Evolutionary conservation across 495 filamentous ascomycete genomes (phyloP).

Genomic region (Penicillium arizonense): DNA sequence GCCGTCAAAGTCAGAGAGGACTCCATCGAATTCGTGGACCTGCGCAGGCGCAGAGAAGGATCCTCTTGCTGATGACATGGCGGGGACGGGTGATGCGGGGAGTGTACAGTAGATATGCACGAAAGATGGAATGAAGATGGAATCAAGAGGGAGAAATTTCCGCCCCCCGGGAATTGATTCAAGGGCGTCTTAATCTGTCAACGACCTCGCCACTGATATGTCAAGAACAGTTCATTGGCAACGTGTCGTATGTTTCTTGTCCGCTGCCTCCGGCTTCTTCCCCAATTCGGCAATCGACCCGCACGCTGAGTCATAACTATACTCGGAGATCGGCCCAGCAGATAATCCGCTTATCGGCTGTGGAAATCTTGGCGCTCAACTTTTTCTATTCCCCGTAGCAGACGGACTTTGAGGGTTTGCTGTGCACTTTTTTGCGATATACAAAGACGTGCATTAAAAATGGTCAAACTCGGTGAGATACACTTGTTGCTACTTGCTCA

Average conservation of each 20-base stretch:
- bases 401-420: slow-evolving; percentile 10
- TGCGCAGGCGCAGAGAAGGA: slow-evolving; percentile 60
- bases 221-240: too few species aligned
- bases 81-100: slow-evolving; percentile 19
- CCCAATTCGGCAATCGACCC: slow-evolving; percentile 14
- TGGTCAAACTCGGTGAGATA: slow-evolving; percentile 53
- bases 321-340: slow-evolving; percentile 40
- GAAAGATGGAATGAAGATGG: neutral
- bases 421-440: slow-evolving; percentile 13
- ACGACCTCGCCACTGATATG: too few species aligned
- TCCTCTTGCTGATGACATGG: slow-evolving; percentile 34
- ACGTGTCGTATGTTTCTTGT: neutral
- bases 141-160: neutral
- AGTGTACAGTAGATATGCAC: neutral
- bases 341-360: slow-evolving; percentile 42
- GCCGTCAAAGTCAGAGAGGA: slow-evolving; percentile 92
- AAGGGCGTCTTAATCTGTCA: too few species aligned
- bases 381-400: slow-evolving; percentile 23
- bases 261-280: neutral
- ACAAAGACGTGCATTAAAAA: slow-evolving; percentile 26
- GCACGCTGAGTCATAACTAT: slow-evolving; percentile 4
- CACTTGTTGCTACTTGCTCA: neutral
- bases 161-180: too few species aligned
- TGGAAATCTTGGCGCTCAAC: slow-evolving; percentile 40
- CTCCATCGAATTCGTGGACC: slow-evolving; percentile 64